These are phyloP conservation scores for Fraxinus platypoda DNA, from an alignment of 305 asterid genomes.

Conservation along the genomic window DNA sequence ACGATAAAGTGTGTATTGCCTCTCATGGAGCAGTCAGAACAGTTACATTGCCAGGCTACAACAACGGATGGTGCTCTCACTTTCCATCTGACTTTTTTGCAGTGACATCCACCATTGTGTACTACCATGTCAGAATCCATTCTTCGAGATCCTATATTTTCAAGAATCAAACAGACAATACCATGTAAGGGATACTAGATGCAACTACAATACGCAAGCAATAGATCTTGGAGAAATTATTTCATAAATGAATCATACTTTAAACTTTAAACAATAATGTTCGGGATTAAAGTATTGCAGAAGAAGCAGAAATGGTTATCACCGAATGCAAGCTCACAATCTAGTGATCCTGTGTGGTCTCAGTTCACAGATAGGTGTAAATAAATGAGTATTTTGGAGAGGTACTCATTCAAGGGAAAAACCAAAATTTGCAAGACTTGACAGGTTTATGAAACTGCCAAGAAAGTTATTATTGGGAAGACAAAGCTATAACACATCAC, in stretches of 20 bases:
- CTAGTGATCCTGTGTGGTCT: background rate
- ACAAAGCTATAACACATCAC: background rate
- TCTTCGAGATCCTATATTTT: constrained; percentile 1
- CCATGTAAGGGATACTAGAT: background rate
- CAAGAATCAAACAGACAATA: background rate
- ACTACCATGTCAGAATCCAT: constrained; percentile 47
- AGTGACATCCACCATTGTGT: constrained; percentile 89
- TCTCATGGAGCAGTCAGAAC: constrained; percentile 82
- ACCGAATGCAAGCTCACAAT: background rate
- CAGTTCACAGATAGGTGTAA: background rate
- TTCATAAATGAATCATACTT: background rate
- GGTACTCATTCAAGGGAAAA: background rate
- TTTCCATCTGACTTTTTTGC: constrained; percentile 67
- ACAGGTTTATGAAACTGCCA: background rate
- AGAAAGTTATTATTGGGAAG: background rate
- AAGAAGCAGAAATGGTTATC: background rate
- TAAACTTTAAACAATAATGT: background rate
- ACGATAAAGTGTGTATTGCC: constrained; percentile 69
- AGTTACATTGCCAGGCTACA: constrained; percentile 74
- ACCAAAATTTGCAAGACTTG: background rate
- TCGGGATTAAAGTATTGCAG: background rate
- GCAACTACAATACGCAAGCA: background rate
- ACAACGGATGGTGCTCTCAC: constrained; percentile 59
- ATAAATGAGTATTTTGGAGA: background rate
- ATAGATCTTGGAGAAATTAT: background rate